Evolutionary conservation across 2,329 filamentous ascomycete species (phyloP), one percentile per base, ranked within the genome.

Genomic region (Fusarium fracticaudum): DNA sequence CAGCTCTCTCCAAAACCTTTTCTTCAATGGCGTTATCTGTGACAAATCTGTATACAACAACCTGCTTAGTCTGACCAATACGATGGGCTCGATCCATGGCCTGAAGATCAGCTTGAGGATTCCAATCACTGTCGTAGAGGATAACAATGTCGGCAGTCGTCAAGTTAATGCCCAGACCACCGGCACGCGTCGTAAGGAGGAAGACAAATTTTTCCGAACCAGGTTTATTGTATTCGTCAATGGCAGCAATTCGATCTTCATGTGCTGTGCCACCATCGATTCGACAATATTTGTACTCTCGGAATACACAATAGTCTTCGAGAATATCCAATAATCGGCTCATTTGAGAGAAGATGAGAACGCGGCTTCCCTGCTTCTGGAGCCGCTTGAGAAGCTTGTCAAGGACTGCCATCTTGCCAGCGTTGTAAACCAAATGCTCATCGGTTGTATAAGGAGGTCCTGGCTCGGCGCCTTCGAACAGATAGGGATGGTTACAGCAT

Each of bases 301-400:
- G 90, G 87, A 99, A 98, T 50, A 98, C 95, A 74, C 96, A 98
- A 83, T 99, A 99, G 82, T 99, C 96, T 81, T 99, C 96, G 22
- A 99, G 88, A 60, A 99, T 99, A 80, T 99, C 96, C 47, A 99
- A 86, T 44, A 98, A 88, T 89, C 96, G 94, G 79, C 95, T 98
- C 96, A 99, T 99, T 80, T 99, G 96, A 2, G 96, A 99, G 85
- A 99, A 99, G 77, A 99, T 98, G 64, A 99, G 89, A n/a, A 99
- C 95, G 74, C 96, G 91, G 80, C 95, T 98, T 47, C 95, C 96
- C 80, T 98, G 93, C 53, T 89, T 90, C 83, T 95, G 89, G 85
- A 99, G 90, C 53, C 95, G 91, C 78, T 89, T 91, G 55, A 99
- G 87, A 17, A 99, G 90, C 84, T 94, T 97, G 86, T 99, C 96